phyloP scores from a whole-genome alignment of 345 rosid genomes.

The Populus simonii region DNA sequence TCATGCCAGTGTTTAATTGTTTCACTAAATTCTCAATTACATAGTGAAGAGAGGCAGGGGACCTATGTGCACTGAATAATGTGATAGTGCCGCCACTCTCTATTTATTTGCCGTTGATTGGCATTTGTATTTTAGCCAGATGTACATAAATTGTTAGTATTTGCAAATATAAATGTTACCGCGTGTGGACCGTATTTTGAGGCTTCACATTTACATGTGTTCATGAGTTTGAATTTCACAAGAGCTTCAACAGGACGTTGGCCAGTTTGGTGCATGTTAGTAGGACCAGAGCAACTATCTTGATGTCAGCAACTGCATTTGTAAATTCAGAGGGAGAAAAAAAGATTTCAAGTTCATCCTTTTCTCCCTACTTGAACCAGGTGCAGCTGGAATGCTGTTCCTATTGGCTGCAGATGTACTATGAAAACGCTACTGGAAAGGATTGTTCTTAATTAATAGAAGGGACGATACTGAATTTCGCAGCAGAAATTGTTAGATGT shows the following conservation, averaged over 20 bases:
- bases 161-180: no score
- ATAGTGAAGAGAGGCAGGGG: not conserved
- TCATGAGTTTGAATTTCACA: no score
- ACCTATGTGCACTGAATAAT: not conserved
- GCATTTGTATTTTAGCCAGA: not conserved
- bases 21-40: not conserved
- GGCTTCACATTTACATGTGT: no score
- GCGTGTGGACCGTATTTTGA: no score
- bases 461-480: not conserved
- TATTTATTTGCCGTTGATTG: not conserved
- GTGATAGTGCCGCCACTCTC: not conserved
- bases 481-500: not conserved
- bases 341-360: not conserved
- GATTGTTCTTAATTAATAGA: not conserved
- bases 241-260: not conserved
- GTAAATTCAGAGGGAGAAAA: not conserved
- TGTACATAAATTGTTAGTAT: slow-evolving; percentile 4
- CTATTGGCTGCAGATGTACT: not conserved
- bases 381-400: not conserved
- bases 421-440: not conserved
- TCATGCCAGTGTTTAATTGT: slow-evolving; percentile 17
- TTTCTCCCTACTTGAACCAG: not conserved
- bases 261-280: not conserved
- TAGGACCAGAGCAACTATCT: not conserved
- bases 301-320: not conserved